These are phyloP conservation scores for Rhinocladiella similis DNA, from an alignment of 2,329 filamentous ascomycete genomes.

Conservation along the genomic window DNA sequence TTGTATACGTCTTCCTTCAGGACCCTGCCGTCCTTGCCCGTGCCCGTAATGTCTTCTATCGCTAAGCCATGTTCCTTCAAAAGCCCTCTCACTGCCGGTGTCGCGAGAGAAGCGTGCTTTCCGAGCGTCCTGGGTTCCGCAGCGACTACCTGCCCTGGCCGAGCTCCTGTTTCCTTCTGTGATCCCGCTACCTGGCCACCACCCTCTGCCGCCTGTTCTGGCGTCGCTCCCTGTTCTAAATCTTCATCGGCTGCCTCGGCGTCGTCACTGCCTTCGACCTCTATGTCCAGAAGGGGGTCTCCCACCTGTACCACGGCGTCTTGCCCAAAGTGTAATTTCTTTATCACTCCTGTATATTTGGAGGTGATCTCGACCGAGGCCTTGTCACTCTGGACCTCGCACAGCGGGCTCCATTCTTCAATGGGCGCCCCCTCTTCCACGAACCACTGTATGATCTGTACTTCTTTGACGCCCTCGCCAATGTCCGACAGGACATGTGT, in stretches of 20 bases:
- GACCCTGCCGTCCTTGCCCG: constrained; percentile 87
- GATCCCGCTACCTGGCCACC: neutral
- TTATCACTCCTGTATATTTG: constrained; percentile 90
- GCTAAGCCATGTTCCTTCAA: constrained; percentile 76
- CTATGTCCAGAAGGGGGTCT: constrained; percentile 29
- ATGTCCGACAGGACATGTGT: constrained; percentile 28
- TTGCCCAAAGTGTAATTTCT: constrained; percentile 91
- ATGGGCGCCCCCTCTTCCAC: constrained; percentile 93
- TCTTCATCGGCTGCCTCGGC: constrained; percentile 18
- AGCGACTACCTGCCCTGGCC: neutral
- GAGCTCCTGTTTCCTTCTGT: constrained; percentile 25
- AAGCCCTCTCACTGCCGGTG: constrained; percentile 86
- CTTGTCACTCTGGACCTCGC: constrained; percentile 98
- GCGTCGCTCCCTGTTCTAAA: constrained; percentile 21
- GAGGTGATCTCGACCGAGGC: constrained; percentile 88
- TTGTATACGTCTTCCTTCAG: constrained; percentile 87
- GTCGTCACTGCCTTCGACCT: constrained; percentile 30
- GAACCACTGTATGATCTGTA: constrained; percentile 99
- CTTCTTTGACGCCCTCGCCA: constrained; percentile 86
- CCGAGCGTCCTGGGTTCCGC: constrained; percentile 17
- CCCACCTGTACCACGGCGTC: constrained; percentile 97
- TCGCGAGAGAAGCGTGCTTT: constrained; percentile 75
- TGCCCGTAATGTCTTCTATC: constrained; percentile 77
- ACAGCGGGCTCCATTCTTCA: constrained; percentile 96
- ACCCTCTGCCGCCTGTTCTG: neutral